These are phyloP conservation scores for Emergomyces orientalis DNA, from an alignment of 2,329 filamentous ascomycete genomes.

Conservation along the genomic window DNA sequence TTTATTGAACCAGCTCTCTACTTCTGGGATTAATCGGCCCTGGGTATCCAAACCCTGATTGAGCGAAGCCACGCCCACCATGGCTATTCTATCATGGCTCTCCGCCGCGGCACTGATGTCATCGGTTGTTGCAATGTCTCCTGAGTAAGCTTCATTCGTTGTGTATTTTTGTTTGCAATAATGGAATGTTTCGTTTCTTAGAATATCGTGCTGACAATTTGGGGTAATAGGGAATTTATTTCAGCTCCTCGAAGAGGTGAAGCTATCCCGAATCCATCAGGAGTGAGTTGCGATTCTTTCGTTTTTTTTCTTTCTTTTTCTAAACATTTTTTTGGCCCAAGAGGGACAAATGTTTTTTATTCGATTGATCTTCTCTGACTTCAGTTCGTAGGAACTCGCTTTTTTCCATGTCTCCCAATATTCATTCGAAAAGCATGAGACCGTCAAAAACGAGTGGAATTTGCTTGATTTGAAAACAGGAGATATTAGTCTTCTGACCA, in stretches of 20 bases:
- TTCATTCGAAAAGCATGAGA: constrained; percentile 65
- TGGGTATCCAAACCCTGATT: background rate
- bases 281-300: constrained; percentile 24
- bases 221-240: constrained; percentile 25
- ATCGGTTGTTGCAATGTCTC: constrained; percentile 20
- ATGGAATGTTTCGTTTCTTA: background rate
- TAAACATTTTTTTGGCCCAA: background rate
- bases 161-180: background rate
- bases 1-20: background rate
- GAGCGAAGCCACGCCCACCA: constrained; percentile 6
- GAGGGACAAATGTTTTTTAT: background rate
- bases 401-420: constrained; percentile 59
- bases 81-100: constrained; percentile 18
- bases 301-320: background rate
- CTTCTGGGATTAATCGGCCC: constrained; percentile 1
- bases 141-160: constrained; percentile 16
- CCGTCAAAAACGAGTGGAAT: constrained; percentile 51
- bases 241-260: constrained; percentile 30
- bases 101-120: constrained; percentile 19
- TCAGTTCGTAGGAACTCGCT: constrained; percentile 29
- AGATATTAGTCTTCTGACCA: constrained; percentile 55
- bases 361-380: background rate
- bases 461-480: constrained; percentile 60
- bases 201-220: background rate
- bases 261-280: constrained; percentile 32